These are phyloP conservation scores for Arctostaphylos glauca DNA, from an alignment of 148 eudicot species.

Conservation along the genomic window DNA sequence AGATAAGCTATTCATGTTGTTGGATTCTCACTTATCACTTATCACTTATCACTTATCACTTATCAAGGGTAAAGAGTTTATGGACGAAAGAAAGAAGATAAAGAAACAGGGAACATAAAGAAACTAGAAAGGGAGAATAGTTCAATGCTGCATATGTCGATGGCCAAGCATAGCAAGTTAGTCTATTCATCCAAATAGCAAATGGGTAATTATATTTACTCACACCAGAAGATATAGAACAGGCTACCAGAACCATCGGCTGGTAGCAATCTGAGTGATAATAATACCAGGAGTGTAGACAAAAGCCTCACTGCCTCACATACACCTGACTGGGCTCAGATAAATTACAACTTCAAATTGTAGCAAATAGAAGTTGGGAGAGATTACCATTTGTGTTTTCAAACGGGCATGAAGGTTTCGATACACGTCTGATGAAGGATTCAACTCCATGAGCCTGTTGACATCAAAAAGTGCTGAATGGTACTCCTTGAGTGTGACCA, in stretches of 20 bases:
- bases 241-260: not conserved
- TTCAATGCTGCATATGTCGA: constrained; percentile 2
- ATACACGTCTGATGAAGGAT: constrained; percentile 89
- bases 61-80: not conserved
- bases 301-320: too few species aligned
- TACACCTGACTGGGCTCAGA: not conserved
- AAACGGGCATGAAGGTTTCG: constrained; percentile 74
- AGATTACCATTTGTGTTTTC: constrained; percentile 79
- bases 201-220: not conserved
- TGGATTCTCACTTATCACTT: not conserved
- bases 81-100: not conserved
- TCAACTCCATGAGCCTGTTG: constrained; percentile 75
- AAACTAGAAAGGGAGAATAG: not conserved
- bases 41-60: not conserved
- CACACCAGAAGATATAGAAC: not conserved
- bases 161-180: not conserved
- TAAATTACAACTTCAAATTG: not conserved
- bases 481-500: constrained; percentile 87
- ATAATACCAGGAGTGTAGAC: too few species aligned
- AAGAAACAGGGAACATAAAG: not conserved
- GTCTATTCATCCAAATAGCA: not conserved
- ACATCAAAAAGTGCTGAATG: constrained; percentile 90
- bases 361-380: constrained; percentile 11
- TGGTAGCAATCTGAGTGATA: not conserved
- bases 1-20: not conserved